Evolutionary conservation across 78 protist species (phyloP).

Genomic region (Monocercomonoides exilis): DNA sequence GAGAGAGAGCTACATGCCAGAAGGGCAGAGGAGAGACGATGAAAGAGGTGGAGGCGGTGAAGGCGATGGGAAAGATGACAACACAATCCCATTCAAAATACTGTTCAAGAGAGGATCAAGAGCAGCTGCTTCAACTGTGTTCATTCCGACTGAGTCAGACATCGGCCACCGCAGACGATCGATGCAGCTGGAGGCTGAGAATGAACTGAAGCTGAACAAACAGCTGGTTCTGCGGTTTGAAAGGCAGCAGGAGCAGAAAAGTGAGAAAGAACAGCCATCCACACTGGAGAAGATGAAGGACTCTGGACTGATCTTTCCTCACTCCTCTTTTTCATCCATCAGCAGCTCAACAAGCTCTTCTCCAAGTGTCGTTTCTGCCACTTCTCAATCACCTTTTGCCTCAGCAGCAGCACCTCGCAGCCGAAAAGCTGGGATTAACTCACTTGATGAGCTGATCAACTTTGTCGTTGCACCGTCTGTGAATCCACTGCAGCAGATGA

Average conservation of each 20-base stretch:
- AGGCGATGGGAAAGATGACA: too few species aligned
- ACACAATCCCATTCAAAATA: not conserved
- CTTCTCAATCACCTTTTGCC: not conserved
- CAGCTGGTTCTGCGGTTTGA: not conserved
- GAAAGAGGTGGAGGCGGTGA: too few species aligned
- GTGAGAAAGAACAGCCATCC: not conserved
- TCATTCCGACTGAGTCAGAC: too few species aligned
- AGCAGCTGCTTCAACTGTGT: too few species aligned
- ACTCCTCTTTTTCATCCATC: not conserved
- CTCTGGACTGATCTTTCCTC: not conserved
- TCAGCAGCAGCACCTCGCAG: not conserved
- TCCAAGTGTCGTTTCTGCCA: too few species aligned
- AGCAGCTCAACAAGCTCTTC: not conserved
- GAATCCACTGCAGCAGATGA: too few species aligned
- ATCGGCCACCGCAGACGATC: too few species aligned
- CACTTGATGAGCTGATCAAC: not conserved
- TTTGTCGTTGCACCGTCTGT: too few species aligned
- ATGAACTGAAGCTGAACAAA: not conserved
- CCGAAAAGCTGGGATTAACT: not conserved
- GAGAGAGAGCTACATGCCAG: too few species aligned
- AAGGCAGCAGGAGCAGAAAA: not conserved
- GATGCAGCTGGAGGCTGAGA: not conserved
- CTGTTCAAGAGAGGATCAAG: not conserved
- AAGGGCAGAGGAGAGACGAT: too few species aligned
- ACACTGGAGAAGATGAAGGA: not conserved